These are phyloP conservation scores for Cylindrotheca closterium DNA, from an alignment of 108 stramenopile genomes.

Conservation along the genomic window DNA sequence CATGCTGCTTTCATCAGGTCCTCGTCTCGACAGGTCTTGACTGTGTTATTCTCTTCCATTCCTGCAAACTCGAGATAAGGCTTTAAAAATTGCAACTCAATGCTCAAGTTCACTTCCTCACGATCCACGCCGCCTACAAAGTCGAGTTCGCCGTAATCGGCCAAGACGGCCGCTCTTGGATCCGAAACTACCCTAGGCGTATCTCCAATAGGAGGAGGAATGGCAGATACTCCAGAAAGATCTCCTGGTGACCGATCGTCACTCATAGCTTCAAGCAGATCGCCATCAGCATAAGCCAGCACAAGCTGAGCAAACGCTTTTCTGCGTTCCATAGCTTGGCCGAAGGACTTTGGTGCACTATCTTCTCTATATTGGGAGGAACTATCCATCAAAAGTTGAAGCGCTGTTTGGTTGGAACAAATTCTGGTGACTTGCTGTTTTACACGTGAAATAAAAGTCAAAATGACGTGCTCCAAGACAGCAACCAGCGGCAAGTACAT, in stretches of 20 bases:
- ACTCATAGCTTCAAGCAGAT: constrained; percentile 36
- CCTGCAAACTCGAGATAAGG: constrained; percentile 63
- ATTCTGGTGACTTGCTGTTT: constrained; percentile 70
- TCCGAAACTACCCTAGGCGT: constrained; percentile 39
- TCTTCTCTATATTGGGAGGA: constrained; percentile 6
- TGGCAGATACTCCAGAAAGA: constrained; percentile 32
- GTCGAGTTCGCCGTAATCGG: constrained; percentile 40
- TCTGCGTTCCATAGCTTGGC: constrained; percentile 65
- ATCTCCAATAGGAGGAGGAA: constrained; percentile 62
- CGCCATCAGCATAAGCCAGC: constrained; percentile 73
- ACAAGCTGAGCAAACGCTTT: constrained; percentile 65
- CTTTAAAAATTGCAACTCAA: constrained; percentile 59
- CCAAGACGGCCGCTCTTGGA: constrained; percentile 16
- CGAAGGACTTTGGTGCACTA: constrained; percentile 31
- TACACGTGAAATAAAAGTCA: constrained; percentile 87
- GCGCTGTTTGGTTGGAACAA: constrained; percentile 65
- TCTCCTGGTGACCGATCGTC: constrained; percentile 42
- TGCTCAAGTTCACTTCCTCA: constrained; percentile 50
- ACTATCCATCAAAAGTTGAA: constrained; percentile 58
- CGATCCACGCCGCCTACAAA: constrained; percentile 56
- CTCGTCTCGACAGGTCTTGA: constrained; percentile 69
- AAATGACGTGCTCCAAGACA: constrained; percentile 81
- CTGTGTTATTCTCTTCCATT: constrained; percentile 40
- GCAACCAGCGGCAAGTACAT: constrained; percentile 84
- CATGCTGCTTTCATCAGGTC: constrained; percentile 75